A percentile compares a stretch with the other conserved stretches of the same genome.
Evolutionary conservation across 306 rosid species (phyloP).

Genomic region (Abrus precatorius): DNA sequence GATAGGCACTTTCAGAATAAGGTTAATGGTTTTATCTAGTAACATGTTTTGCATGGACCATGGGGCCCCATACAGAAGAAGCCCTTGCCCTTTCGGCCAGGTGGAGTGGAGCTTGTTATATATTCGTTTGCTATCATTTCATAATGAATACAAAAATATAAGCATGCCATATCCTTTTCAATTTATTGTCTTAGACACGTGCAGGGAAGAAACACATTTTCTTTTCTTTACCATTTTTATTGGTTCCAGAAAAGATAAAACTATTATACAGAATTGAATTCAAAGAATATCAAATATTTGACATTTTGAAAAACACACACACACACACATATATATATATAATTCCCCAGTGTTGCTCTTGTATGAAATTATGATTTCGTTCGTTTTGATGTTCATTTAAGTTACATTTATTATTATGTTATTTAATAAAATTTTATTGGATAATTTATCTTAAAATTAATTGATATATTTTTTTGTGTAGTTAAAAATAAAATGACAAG

Average conservation of each 20-base stretch:
- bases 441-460: no score
- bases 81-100: background rate
- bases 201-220: background rate
- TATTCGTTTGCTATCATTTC: background rate
- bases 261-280: background rate
- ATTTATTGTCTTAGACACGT: background rate
- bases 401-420: no score
- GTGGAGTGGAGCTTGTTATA: conserved; percentile 3
- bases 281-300: background rate
- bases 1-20: no score
- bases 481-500: no score
- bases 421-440: no score
- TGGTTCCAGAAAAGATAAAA: background rate
- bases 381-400: no score
- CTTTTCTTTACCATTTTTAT: background rate
- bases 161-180: conserved; percentile 12
- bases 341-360: no score
- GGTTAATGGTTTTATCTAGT: background rate
- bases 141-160: background rate
- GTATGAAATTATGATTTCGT: no score
- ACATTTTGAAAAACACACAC: background rate
- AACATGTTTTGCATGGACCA: background rate
- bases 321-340: no score
- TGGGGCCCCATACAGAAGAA: background rate
- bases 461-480: no score